Base-by-base conservation (phyloP, 2,329 filamentous ascomycete species). In the Colletotrichum orbiculare region DNA sequence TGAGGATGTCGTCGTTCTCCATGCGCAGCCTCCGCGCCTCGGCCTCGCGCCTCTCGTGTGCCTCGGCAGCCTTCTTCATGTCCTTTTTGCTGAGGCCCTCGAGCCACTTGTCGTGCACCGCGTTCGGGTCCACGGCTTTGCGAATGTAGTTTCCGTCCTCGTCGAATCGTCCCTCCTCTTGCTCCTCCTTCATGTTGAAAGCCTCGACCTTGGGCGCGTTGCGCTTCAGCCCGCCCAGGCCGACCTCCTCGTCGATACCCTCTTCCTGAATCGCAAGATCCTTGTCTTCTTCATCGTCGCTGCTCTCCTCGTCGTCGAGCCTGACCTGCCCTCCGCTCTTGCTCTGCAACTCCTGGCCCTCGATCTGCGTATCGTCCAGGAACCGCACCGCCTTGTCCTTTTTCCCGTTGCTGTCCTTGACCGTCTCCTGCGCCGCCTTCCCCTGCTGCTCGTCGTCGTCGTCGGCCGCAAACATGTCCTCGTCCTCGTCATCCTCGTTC, bases 171-270 rank as follows among this genome's bases (percentile, higher is more conserved):
- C 96, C 96, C 71, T 98, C 95, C 73, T 98, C 94, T 76, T 96
- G 90, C 77, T 99, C 96, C 11, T 87, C 82, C 64, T 88, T 89
- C 84, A 99, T 92, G 74, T 99, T 98, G 84, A 99, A 99, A 3
- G 95, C 95, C 76, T 98, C 96, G 6, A 99, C 85, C 75, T 96
- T 93, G 2, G 96, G 96, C 2, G 96, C 96, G 76, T 97, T 93
- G 72, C 89, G 92, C 81, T 97, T 98, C 71, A 96, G 91, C 2
- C 92, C 91, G 12, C 96, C 96, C 2, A 93, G 90, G 2, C 96
- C 96, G 6, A 99, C 83, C 76, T 99, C 96, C 59, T 94, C 91
- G 70, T 97, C 96, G 13, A 97, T 75, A 15, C 88, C 92, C 66
- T 91, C 89, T 69, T 92, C 93, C 39, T 92, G 78, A 52, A 88